phyloP scores from a whole-genome alignment of 2,329 filamentous ascomycete genomes.

The Daldinia sp. region DNA sequence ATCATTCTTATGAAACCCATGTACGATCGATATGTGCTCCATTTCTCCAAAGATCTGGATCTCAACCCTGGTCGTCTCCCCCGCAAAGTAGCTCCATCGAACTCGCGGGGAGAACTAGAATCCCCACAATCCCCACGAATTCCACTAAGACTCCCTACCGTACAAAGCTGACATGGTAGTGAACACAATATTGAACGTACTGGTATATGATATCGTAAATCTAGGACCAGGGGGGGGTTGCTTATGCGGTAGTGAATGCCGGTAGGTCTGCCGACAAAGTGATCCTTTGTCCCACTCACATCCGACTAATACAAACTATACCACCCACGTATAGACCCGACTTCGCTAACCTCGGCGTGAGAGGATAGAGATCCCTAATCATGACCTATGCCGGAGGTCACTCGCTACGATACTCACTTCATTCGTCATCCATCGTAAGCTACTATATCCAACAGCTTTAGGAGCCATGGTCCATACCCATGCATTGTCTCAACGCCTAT shows the following conservation, averaged over 20 bases:
- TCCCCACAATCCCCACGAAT: constrained; percentile 19
- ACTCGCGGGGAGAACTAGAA: constrained; percentile 3
- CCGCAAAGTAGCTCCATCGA: constrained; percentile 5
- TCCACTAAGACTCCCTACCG: not conserved
- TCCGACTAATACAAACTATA: not conserved
- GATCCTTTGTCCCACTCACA: not conserved
- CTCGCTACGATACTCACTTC: not conserved
- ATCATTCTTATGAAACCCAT: not conserved
- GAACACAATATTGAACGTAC: not conserved
- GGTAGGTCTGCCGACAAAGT: constrained; percentile 19
- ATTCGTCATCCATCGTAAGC: not conserved
- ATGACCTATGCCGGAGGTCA: not conserved
- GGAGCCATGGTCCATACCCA: not conserved
- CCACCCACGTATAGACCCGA: not conserved
- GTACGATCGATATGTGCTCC: not conserved
- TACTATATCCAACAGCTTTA: not conserved
- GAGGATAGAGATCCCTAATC: not conserved
- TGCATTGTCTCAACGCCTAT: not conserved
- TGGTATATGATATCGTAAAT: not conserved
- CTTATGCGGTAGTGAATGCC: constrained; percentile 9
- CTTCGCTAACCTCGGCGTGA: not conserved
- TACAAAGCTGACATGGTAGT: too few species aligned
- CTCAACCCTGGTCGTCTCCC: constrained; percentile 13
- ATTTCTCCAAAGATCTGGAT: constrained; percentile 7
- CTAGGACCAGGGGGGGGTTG: not conserved